Evolutionary conservation across 306 rosid genomes (phyloP).

Genomic region (Acmispon strigosus): DNA sequence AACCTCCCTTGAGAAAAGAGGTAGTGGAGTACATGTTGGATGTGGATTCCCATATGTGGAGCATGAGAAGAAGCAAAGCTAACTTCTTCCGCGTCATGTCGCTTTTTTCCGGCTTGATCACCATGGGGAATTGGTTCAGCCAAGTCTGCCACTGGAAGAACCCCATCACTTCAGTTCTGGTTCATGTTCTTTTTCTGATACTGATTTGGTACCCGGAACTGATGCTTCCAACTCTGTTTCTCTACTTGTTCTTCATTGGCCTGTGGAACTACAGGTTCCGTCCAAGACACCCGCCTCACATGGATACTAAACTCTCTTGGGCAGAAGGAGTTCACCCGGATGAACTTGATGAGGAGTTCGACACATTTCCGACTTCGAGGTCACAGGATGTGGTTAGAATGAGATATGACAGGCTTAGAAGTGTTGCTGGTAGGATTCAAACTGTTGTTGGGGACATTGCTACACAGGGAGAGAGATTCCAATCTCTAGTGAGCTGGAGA

Average conservation of each 20-base stretch:
- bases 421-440: constrained; percentile 91
- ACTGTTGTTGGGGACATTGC: constrained; percentile 94
- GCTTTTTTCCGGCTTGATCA: constrained; percentile 53
- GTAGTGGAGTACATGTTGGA: constrained; percentile 93
- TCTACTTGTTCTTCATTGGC: constrained; percentile 93
- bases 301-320: constrained; percentile 91
- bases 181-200: constrained; percentile 72
- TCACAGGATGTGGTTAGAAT: constrained; percentile 58
- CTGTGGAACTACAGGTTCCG: constrained; percentile 85
- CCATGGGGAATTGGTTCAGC: constrained; percentile 59
- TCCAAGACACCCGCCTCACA: constrained; percentile 69
- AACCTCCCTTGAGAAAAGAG: constrained; percentile 87
- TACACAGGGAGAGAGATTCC: constrained; percentile 91
- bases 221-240: constrained; percentile 79
- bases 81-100: constrained; percentile 91
- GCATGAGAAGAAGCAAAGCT: constrained; percentile 98
- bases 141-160: constrained; percentile 89
- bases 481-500: constrained; percentile 82
- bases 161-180: constrained; percentile 65
- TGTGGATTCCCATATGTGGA: constrained; percentile 92
- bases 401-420: constrained; percentile 85
- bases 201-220: constrained; percentile 79
- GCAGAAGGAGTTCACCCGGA: constrained; percentile 76
- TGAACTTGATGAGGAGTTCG: constrained; percentile 94
- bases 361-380: constrained; percentile 81